Base-by-base conservation (phyloP, 2,329 filamentous ascomycete genomes). In the Geosmithia putterillii region DNA sequence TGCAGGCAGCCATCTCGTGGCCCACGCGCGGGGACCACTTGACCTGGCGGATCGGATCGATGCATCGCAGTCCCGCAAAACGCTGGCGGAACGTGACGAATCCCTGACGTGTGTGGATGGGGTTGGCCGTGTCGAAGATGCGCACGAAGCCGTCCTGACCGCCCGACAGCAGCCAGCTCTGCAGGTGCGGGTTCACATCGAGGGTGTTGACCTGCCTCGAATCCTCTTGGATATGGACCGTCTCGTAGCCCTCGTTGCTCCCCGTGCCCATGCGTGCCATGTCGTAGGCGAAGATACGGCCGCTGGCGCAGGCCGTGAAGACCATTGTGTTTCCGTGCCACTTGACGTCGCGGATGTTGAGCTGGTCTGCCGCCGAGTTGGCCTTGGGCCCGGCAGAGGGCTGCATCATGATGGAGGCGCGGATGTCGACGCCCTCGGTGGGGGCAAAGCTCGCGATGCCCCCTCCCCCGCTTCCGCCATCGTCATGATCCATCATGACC, bases 201-300 rank as follows among this genome's bases (percentile, higher is more conserved):
- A 82, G 62, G 25, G 73, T 71, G 49, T 81, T 80, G 49, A 82
- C 69, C 60, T 81, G 77, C 3, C 78, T 70, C 39, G 73, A 71
- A 50, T 81, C 77, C 51, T 81, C 77, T 38, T 71, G 68, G 42
- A 68, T 74, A 54, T 79, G 71, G 28, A 79, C 68, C 28, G 70
- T 72, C 35, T 74, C 74, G 42, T 79, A 57, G 4, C 69, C 67
- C 7, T 68, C 58, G 3, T 63, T 58, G 7, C 60, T 59, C 3
- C 63, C 65, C 2, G 64, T 54, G 2, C 69, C 66, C 9, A 74
- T 52, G 18, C 71, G 69, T 36, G 65, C 65, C 17, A 81, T 55
- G 55, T 82, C 76, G 52, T 82, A 82, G 46, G 74, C 66, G 47
- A 80, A 80, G 50, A 82, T 79, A 57, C 76, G 76, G 52, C 78